Base-by-base conservation (phyloP, 805 yeast species). In the Candida maltosa region DNA sequence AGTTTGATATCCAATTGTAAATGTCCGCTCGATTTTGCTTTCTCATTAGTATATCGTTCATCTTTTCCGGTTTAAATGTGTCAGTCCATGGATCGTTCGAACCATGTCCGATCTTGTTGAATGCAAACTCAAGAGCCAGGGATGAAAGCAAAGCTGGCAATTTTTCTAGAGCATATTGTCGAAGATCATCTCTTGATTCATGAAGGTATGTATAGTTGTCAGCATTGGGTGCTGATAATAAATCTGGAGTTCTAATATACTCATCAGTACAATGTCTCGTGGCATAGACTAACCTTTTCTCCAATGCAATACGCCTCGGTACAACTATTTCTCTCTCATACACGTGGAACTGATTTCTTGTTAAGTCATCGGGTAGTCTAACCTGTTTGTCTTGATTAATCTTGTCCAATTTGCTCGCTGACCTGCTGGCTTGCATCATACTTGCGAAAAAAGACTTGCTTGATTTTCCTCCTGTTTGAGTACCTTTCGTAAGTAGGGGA, bases 31-130 rank as follows among this genome's bases (percentile, higher is more conserved):
- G 51, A 14, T 54, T 47, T 1, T 41, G 32, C 1, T 37, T 26
- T 6, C 61, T 42, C 29, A 71, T 58, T 22, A 74, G 43, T 26
- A 71, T 54, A 6, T 68, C 62, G 2, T 46, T 41, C 17, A 60
- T 51, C 1, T 42, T 29, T 3, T 39, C 41, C 2, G 80, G 80
- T 35, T 55, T 58, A 44, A 72, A 73, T n/a, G 56, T 46, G 43
- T 69, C 72, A 38, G 65, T 58, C 76, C 75, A 72, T n/a, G 55
- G 26, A 1, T 23, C 16, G n/a, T 26, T 25, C 5, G 6, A 11
- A 22, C 11, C 11, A 22, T 12, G 11, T 11, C 25, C 25, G 25
- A 22, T 5, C 5, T 9, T 5, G 12, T 20, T 16, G 11, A 26
- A 26, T 17, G 11, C 11, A 8, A 11, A 14, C 11, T 10, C 11